These are phyloP conservation scores for Aspergillus egyptiacus DNA, from an alignment of 495 filamentous ascomycete species.

Conservation along the genomic window DNA sequence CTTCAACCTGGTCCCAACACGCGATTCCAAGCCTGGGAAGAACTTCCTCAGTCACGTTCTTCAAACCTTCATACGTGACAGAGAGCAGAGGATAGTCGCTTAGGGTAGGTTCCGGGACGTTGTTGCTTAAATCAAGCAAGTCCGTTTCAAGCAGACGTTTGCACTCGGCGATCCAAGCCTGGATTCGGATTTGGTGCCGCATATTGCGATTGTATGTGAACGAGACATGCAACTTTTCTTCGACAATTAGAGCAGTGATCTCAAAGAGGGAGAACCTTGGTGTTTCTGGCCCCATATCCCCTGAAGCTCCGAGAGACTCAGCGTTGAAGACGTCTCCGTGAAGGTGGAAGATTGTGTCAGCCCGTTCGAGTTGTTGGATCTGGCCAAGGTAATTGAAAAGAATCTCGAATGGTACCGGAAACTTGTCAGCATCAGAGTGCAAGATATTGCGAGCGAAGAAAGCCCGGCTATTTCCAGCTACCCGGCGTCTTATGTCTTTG, in stretches of 20 bases:
- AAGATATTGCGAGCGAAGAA: slow-evolving; percentile 50
- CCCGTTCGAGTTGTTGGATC: slow-evolving; percentile 53
- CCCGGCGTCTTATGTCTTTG: slow-evolving; percentile 41
- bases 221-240: slow-evolving; percentile 53
- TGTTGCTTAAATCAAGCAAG: slow-evolving; percentile 42
- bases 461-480: slow-evolving; percentile 35
- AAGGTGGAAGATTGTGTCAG: slow-evolving; percentile 54
- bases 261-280: slow-evolving; percentile 60
- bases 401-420: slow-evolving; percentile 58
- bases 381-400: slow-evolving; percentile 62
- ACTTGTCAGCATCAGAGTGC: slow-evolving; percentile 37
- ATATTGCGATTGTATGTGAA: slow-evolving; percentile 58
- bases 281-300: slow-evolving; percentile 42
- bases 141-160: slow-evolving; percentile 52
- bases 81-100: slow-evolving; percentile 61
- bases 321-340: slow-evolving; percentile 46
- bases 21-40: slow-evolving; percentile 46
- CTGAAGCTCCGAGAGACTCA: slow-evolving; percentile 36
- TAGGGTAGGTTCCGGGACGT: slow-evolving; percentile 50
- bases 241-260: slow-evolving; percentile 51
- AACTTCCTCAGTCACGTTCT: slow-evolving; percentile 33
- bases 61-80: slow-evolving; percentile 51
- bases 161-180: slow-evolving; percentile 55
- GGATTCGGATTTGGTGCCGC: slow-evolving; percentile 49
- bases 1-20: slow-evolving; percentile 40